phyloP scores from a whole-genome alignment of 2,329 filamentous ascomycete genomes.

The Dactylonectria macrodidyma region DNA sequence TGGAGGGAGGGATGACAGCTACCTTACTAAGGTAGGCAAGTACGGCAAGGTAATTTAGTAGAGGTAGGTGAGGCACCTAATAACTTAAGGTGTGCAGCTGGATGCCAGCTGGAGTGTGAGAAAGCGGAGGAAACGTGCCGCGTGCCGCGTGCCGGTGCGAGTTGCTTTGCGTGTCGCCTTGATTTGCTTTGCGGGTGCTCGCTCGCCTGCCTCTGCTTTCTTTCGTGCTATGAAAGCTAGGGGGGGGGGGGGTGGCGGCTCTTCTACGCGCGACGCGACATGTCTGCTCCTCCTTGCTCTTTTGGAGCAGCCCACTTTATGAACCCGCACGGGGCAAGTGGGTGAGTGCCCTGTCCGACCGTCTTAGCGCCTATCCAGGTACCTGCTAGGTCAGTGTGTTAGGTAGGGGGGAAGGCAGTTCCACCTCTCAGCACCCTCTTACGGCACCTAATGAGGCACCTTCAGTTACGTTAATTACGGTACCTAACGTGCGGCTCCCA shows the following conservation, averaged over 20 bases:
- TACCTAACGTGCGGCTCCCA: too few species aligned
- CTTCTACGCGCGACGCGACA: slow-evolving; percentile 46
- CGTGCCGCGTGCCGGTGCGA: slow-evolving; percentile 37
- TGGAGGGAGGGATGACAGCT: not conserved
- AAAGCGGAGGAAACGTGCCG: slow-evolving; percentile 39
- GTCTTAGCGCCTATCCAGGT: not conserved
- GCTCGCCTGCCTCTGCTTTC: not conserved
- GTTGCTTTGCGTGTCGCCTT: slow-evolving; percentile 18
- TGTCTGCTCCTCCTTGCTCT: slow-evolving; percentile 8
- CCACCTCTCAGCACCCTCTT: too few species aligned
- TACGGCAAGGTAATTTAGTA: not conserved
- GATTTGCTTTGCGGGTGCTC: not conserved
- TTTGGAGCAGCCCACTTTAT: slow-evolving; percentile 17
- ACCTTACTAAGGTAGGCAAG: too few species aligned
- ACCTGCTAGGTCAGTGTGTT: not conserved
- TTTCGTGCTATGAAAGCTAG: slow-evolving; percentile 19
- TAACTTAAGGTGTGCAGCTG: too few species aligned
- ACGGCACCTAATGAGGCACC: too few species aligned
- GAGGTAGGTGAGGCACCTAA: not conserved
- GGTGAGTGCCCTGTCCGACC: not conserved
- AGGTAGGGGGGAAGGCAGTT: not conserved
- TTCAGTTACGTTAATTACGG: too few species aligned
- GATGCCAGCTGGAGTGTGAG: slow-evolving; percentile 14
- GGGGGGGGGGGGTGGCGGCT: slow-evolving; percentile 32
- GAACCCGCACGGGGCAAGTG: not conserved